phyloP scores from a whole-genome alignment of 2,329 filamentous ascomycete genomes.

The Beauveria caledonica region DNA sequence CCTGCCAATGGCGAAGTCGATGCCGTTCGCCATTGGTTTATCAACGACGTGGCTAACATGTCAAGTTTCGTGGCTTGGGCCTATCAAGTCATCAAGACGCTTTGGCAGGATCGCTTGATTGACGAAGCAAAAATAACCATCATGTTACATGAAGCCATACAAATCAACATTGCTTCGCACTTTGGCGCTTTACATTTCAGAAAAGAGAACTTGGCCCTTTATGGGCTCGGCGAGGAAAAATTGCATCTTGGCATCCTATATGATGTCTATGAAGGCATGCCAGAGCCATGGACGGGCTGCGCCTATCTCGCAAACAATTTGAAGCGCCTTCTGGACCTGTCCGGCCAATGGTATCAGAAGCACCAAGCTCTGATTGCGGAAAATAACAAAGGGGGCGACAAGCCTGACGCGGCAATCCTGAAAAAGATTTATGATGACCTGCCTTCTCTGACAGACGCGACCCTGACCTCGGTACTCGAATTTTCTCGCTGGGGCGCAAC shows the following conservation, averaged over 20 bases:
- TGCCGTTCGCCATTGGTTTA: slow-evolving; percentile 77
- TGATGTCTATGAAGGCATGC: slow-evolving; percentile 58
- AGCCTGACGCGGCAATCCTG: slow-evolving; percentile 33
- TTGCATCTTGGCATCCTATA: slow-evolving; percentile 57
- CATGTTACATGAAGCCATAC: slow-evolving; percentile 59
- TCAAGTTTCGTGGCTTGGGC: slow-evolving; percentile 63
- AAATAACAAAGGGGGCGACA: slow-evolving; percentile 23
- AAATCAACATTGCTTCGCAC: slow-evolving; percentile 51
- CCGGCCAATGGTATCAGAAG: slow-evolving; percentile 45
- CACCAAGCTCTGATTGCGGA: slow-evolving; percentile 27
- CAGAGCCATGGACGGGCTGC: slow-evolving; percentile 80
- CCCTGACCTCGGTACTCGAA: slow-evolving; percentile 47
- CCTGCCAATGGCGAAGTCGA: slow-evolving; percentile 64
- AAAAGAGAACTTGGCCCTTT: slow-evolving; percentile 56
- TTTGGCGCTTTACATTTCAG: slow-evolving; percentile 62
- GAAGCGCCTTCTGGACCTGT: slow-evolving; percentile 51
- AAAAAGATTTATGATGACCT: slow-evolving; percentile 39
- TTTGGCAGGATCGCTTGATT: slow-evolving; percentile 54
- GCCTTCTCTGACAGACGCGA: slow-evolving; percentile 44
- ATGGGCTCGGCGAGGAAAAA: slow-evolving; percentile 63
- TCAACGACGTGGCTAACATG: slow-evolving; percentile 55
- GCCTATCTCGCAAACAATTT: slow-evolving; percentile 52
- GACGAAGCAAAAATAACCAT: slow-evolving; percentile 47
- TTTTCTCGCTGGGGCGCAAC: slow-evolving; percentile 41
- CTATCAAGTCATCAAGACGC: slow-evolving; percentile 65